Evolutionary conservation across 208 protist species (phyloP).

Genomic region (Leishmania aethiopica): DNA sequence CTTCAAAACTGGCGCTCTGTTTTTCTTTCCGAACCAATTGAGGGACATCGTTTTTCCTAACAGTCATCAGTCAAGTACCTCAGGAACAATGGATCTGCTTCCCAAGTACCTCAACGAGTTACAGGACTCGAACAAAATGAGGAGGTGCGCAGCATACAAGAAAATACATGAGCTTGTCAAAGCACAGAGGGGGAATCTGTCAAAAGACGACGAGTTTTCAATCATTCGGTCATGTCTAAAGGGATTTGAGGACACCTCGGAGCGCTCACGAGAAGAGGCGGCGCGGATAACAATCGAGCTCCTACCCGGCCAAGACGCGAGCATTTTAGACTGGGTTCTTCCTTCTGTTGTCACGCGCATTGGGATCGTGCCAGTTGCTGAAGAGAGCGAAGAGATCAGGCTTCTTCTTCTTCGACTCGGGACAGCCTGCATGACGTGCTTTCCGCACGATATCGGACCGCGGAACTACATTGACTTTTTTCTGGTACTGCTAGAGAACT

Average conservation of each 20-base stretch:
- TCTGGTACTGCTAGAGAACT: slow-evolving; percentile 84
- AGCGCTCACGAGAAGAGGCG: slow-evolving; percentile 81
- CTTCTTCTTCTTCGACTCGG: slow-evolving; percentile 71
- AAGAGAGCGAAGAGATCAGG: slow-evolving; percentile 86
- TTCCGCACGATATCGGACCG: slow-evolving; percentile 87
- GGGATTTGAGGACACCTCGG: slow-evolving; percentile 78
- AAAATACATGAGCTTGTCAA: slow-evolving; percentile 49
- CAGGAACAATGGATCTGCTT: slow-evolving; percentile 63
- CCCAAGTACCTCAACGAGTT: slow-evolving; percentile 80
- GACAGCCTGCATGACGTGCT: slow-evolving; percentile 71
- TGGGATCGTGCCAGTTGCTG: slow-evolving; percentile 63
- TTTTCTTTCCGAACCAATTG: not conserved
- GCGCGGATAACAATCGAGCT: slow-evolving; percentile 51
- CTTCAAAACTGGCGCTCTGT: not conserved
- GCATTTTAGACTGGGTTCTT: slow-evolving; percentile 88
- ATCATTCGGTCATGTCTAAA: slow-evolving; percentile 64
- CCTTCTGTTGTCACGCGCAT: slow-evolving; percentile 85
- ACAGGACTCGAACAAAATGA: slow-evolving; percentile 66
- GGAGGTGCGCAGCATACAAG: slow-evolving; percentile 70
- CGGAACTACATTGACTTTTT: slow-evolving; percentile 92
- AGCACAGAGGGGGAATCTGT: slow-evolving; percentile 4
- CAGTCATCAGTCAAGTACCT: not conserved
- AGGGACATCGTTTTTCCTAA: not conserved
- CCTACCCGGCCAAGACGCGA: slow-evolving; percentile 47
- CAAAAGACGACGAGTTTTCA: slow-evolving; percentile 48